Evolutionary conservation across 2,329 filamentous ascomycete species (phyloP), one percentile per base, ranked within the genome.

Genomic region (Aspergillus fijiensis): DNA sequence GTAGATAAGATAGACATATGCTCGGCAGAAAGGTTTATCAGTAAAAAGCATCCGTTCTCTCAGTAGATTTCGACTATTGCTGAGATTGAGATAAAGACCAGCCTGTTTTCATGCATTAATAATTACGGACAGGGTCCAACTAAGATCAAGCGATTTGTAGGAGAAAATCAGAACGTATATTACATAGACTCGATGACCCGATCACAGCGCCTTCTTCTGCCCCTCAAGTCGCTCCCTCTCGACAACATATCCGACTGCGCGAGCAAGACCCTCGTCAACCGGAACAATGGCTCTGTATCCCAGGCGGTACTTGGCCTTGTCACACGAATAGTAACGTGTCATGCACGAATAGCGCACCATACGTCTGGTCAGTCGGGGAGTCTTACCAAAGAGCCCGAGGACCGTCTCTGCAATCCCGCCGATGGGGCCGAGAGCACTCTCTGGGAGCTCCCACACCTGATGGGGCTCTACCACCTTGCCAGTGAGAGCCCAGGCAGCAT

Each of bases 401-500:
- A 78, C 71, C 4, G 70, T 69, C 67, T 82, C 80, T 5, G 76
- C 71, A 25, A 80, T 51, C 7, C 70, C 77, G 27, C 80, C 79
- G 47, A 81, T 69, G 5, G 74, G 62, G 9, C 71, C 70, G 7
- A 80, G 70, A 21, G 79, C 62, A 19, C 70, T 72, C 60, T 79
- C 76, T 2, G 77, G 75, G 21, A 81, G 67, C 21, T 67, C 70
- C 72, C 75, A 79, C 33, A 80, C 76, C 59, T 79, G 66, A 4
- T 72, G 52, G 7, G 77, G 76, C 62, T 79, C 74, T 12, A 81
- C 77, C 5, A 77, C 71, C 47, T 79, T 77, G 42, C 74, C 77
- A 27, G 79, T 77, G 27, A 79, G 66, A 9, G 80, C 82, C 91
- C 91, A 98, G 51, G 96, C 83, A 45, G 87, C 86, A 47, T 91